Percentiles rank a stretch among this genome's conserved stretches.
These are phyloP conservation scores for Beauveria bassiana DNA, from an alignment of 2,329 filamentous ascomycete species.

Conservation along the genomic window DNA sequence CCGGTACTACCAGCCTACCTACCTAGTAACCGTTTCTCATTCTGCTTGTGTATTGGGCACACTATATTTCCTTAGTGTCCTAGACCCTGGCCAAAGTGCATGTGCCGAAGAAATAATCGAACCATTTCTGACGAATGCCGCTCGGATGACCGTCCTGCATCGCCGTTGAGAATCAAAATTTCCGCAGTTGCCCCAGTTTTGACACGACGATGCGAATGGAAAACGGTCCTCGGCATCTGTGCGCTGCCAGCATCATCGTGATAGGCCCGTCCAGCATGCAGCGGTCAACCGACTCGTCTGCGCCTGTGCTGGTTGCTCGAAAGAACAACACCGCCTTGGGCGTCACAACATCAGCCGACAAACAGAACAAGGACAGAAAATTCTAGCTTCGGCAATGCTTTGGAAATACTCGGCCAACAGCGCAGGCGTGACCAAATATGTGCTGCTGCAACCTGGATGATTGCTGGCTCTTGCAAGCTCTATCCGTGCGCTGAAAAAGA, in stretches of 20 bases:
- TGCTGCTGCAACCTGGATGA: not conserved
- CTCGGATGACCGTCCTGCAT: constrained; percentile 3
- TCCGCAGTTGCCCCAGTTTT: not conserved
- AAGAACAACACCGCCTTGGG: not conserved
- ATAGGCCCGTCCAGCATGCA: not conserved
- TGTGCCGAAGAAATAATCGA: constrained; percentile 3
- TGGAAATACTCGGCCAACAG: not conserved
- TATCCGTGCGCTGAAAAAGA: not conserved
- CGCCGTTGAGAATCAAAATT: constrained; percentile 3
- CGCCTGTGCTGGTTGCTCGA: not conserved
- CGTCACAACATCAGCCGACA: not conserved
- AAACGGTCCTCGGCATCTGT: constrained; percentile 5
- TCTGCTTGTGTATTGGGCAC: not conserved
- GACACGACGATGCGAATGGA: not conserved
- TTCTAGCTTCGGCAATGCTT: not conserved
- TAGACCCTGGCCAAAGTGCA: not conserved
- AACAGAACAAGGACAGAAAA: not conserved
- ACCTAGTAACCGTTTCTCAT: not conserved
- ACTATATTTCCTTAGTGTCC: not conserved
- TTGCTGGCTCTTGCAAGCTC: not conserved
- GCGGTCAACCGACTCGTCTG: not conserved
- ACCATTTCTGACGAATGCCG: not conserved
- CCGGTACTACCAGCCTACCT: not conserved
- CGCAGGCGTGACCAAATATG: not conserved
- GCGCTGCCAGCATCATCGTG: constrained; percentile 6